Evolutionary conservation across 331 rosid species (phyloP).

Genomic region (Acacia concinna): DNA sequence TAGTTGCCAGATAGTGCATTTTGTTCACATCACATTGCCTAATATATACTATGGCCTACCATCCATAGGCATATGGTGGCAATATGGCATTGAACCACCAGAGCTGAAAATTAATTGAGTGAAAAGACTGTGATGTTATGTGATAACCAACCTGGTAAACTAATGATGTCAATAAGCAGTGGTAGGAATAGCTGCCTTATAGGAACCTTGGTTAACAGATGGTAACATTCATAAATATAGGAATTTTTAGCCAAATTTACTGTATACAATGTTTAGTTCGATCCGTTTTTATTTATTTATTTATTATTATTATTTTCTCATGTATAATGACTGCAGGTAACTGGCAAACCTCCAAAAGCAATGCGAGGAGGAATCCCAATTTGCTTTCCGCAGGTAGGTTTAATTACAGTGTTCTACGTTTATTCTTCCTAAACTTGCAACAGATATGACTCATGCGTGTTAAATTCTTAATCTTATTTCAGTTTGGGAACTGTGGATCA

Average conservation of each 20-base stretch:
- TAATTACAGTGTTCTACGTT: slow-evolving; percentile 18
- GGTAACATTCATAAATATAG: slow-evolving; percentile 1
- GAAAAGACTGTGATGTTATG: slow-evolving; percentile 12
- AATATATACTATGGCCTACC: neutral
- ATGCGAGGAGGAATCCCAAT: slow-evolving; percentile 88
- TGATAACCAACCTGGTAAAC: slow-evolving; percentile 11
- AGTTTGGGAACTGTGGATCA: slow-evolving; percentile 90
- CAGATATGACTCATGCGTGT: slow-evolving; percentile 7
- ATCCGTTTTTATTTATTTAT: slow-evolving; percentile 11
- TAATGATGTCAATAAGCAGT: neutral
- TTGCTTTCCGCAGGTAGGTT: slow-evolving; percentile 83
- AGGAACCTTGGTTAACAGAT: slow-evolving; percentile 2
- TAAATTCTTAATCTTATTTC: slow-evolving; percentile 24
- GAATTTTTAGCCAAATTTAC: slow-evolving; percentile 23
- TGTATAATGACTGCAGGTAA: slow-evolving; percentile 50
- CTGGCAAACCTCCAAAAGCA: slow-evolving; percentile 69
- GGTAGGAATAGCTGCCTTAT: slow-evolving; percentile 6
- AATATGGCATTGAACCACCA: neutral
- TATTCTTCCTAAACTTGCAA: slow-evolving; percentile 3
- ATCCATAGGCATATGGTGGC: neutral
- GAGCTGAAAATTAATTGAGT: slow-evolving; percentile 3
- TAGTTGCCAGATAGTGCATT: neutral
- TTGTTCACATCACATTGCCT: neutral
- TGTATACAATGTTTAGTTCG: slow-evolving; percentile 5
- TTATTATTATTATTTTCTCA: slow-evolving; percentile 4